Evolutionary conservation across 495 filamentous ascomycete genomes (phyloP).

Genomic region (Articulospora tetracladia): DNA sequence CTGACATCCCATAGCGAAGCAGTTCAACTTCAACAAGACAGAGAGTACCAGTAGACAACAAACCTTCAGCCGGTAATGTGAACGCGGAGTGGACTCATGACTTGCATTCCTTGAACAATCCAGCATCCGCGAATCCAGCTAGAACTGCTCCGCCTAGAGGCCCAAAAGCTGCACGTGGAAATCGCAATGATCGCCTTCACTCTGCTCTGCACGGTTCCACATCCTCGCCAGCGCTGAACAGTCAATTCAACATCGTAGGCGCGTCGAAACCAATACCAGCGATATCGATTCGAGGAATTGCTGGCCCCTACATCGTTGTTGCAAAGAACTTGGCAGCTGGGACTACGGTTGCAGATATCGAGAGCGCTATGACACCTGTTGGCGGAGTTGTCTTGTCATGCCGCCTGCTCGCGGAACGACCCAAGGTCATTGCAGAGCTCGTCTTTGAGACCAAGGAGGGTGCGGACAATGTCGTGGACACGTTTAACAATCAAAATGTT

Average conservation of each 20-base stretch:
- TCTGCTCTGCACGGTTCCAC: constrained; percentile 29
- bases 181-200: constrained; percentile 29
- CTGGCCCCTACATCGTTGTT: constrained; percentile 78
- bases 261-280: constrained; percentile 34
- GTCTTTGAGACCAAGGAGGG: constrained; percentile 71
- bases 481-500: constrained; percentile 86
- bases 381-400: constrained; percentile 70
- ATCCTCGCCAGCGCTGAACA: constrained; percentile 27
- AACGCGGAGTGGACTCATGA: constrained; percentile 58
- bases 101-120: constrained; percentile 37
- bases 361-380: constrained; percentile 72
- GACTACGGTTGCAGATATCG: constrained; percentile 92
- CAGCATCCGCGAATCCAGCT: constrained; percentile 22
- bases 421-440: constrained; percentile 84
- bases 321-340: constrained; percentile 89
- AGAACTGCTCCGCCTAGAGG: constrained; percentile 28
- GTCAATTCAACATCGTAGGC: constrained; percentile 28
- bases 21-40: constrained; percentile 36
- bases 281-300: constrained; percentile 74
- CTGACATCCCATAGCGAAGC: constrained; percentile 34
- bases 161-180: constrained; percentile 27
- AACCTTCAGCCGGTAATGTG: constrained; percentile 37
- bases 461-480: constrained; percentile 76
- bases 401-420: constrained; percentile 61
- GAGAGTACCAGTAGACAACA: constrained; percentile 30